Base-by-base conservation (phyloP, 2,329 filamentous ascomycete genomes). In the Cladosporium sp. region DNA sequence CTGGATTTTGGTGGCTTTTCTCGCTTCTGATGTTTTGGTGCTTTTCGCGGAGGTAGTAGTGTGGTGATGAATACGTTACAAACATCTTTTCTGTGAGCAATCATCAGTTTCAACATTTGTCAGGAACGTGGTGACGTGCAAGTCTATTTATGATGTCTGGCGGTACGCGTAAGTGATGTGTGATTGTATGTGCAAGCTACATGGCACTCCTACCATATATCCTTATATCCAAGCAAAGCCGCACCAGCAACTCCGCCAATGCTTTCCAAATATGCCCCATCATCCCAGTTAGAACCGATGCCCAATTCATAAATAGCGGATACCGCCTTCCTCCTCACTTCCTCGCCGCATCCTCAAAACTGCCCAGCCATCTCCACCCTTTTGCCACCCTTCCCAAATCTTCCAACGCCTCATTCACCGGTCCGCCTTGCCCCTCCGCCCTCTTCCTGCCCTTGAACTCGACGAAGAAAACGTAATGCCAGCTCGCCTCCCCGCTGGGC, bases 391-490 rank as follows among this genome's bases (percentile, higher is more conserved):
- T 71, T 1, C 75, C 76, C 64, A 92, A 77, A 63, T 82, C 82
- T 52, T 76, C 76, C 70, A 92, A 73, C 25, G 85, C 88, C 20
- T 74, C 75, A 60, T 83, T 80, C 15, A 92, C 86, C 61, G 79
- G 78, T 3, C 80, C 82, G 2, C 52, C 52, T 40, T 49, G 52
- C 9, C 19, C 30, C 55, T 81, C 78, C 2, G 79, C 78, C 66
- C 84, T 84, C 64, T 75, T 76, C 71, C 84, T 81, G 1, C 88
- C 88, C 71, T 88, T 84, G 67, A 96, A 92, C 78, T 97, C 93
- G 30, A 97, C 87, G 70, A 97, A 92, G 76, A 97, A 97, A 38
- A 97, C 84, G 75, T 97, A 97, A 72, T 95, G 87, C 84, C 96
- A 97, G 19, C 88, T 85, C 65, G 79, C 76, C 39, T 82, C 78